Conservation (phyloP, 2,329 filamentous ascomycete species). For the Metarhizium humberi region DNA sequence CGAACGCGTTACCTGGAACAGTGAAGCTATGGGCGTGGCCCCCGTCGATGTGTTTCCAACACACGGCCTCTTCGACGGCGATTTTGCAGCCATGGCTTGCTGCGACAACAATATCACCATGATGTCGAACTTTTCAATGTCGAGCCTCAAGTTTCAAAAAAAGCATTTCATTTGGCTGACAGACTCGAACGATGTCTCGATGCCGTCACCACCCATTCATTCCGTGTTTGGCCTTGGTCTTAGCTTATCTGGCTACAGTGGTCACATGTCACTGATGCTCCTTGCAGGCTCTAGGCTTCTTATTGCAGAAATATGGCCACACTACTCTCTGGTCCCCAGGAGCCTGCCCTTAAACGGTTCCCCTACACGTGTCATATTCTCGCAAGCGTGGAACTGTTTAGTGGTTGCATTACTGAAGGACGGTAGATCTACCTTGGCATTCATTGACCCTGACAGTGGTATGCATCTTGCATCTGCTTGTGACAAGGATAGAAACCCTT, state of each 20-base stretch:
- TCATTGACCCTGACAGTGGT: conserved; percentile 48
- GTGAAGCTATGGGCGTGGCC: conserved; percentile 26
- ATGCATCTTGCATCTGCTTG: conserved; percentile 37
- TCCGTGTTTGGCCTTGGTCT: conserved; percentile 34
- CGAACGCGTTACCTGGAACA: conserved; percentile 16
- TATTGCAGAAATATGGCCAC: conserved; percentile 40
- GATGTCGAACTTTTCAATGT: conserved; percentile 27
- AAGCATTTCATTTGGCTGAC: conserved; percentile 42
- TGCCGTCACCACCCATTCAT: conserved; percentile 37
- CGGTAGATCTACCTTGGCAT: conserved; percentile 39
- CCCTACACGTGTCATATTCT: conserved; percentile 45
- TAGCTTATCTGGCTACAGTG: conserved; percentile 26
- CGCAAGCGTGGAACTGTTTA: conserved; percentile 39
- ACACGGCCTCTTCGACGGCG: conserved; percentile 14
- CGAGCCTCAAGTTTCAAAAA: conserved; percentile 22
- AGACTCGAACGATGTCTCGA: conserved; percentile 36
- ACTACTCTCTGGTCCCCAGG: conserved; percentile 38
- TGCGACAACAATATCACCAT: conserved; percentile 39
- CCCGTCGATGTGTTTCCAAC: conserved; percentile 24
- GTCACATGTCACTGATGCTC: conserved; percentile 37
- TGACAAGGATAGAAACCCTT: conserved; percentile 29
- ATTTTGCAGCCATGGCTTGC: conserved; percentile 30
- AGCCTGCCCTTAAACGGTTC: conserved; percentile 37
- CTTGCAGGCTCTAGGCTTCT: conserved; percentile 41
- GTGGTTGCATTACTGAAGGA: conserved; percentile 40